Conservation (phyloP, 164 flowering plant species). For the Kingdonia uniflora region DNA sequence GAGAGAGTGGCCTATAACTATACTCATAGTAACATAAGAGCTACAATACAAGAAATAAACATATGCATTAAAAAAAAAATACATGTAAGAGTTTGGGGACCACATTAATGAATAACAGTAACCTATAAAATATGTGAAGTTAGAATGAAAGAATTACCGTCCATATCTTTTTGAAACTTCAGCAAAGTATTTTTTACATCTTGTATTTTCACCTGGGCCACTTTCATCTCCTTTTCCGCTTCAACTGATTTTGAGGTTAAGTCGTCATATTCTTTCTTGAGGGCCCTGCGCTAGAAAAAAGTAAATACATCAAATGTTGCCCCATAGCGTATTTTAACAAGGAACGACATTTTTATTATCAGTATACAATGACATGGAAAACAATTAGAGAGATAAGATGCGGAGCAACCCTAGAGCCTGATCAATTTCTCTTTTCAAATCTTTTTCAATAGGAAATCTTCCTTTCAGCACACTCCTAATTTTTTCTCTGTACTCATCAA, state of each 20-base stretch:
- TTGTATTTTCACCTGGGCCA: conserved; percentile 62
- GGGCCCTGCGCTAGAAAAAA: conserved; percentile 33
- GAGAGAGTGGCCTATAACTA: too few species aligned
- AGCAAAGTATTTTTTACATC: conserved; percentile 48
- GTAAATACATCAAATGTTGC: neutral
- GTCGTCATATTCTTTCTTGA: conserved; percentile 62
- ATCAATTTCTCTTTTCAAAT: conserved; percentile 71
- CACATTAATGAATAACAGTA: too few species aligned
- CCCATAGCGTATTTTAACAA: too few species aligned
- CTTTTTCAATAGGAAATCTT: conserved; percentile 81
- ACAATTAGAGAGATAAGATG: too few species aligned
- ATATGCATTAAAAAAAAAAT: too few species aligned
- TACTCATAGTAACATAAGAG: too few species aligned
- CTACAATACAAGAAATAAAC: too few species aligned
- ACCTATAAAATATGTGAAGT: neutral
- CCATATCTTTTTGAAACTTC: conserved; percentile 66
- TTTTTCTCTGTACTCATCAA: conserved; percentile 70
- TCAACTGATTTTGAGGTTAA: conserved; percentile 63
- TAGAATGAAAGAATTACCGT: conserved; percentile 38
- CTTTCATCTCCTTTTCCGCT: conserved; percentile 83
- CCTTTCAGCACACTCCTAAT: conserved; percentile 78
- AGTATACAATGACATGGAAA: too few species aligned
- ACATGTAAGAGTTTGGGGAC: too few species aligned
- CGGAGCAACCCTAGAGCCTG: conserved; percentile 41
- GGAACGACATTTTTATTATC: too few species aligned